Evolutionary conservation across 352 stramenopile genomes (phyloP).

Genomic region (Pythium diclinum): DNA sequence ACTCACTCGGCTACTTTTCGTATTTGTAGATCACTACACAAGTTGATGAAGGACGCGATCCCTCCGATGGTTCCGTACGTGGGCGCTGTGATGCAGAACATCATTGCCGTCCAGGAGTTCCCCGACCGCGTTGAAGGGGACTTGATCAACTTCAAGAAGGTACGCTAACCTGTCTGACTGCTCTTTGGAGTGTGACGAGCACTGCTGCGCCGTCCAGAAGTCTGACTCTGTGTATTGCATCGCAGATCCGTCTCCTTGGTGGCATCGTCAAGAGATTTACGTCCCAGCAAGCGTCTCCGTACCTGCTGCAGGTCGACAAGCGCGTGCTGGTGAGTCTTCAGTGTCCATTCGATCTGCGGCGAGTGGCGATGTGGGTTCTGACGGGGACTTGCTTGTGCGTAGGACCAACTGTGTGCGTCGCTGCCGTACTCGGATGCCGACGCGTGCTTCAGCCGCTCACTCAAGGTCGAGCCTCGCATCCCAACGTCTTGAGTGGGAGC

Average conservation of each 20-base stretch:
- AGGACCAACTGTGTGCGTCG: constrained; percentile 79
- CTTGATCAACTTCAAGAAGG: constrained; percentile 88
- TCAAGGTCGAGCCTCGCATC: constrained; percentile 81
- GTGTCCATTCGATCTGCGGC: background rate
- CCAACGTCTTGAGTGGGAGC: constrained; percentile 32
- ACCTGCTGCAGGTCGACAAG: constrained; percentile 76
- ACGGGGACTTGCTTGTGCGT: background rate
- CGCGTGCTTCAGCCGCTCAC: constrained; percentile 72
- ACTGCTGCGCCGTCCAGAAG: background rate
- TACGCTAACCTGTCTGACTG: constrained; percentile 10
- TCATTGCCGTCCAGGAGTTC: constrained; percentile 81
- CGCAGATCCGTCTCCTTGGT: constrained; percentile 65
- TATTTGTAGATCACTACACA: constrained; percentile 53
- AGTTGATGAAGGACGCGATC: constrained; percentile 66
- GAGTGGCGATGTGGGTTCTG: background rate
- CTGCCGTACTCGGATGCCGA: constrained; percentile 62
- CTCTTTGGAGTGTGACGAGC: background rate
- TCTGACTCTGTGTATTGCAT: background rate
- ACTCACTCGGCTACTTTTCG: constrained; percentile 2
- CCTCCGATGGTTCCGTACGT: constrained; percentile 82
- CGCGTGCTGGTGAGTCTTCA: constrained; percentile 62
- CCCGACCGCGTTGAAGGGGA: constrained; percentile 72
- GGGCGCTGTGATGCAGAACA: constrained; percentile 83
- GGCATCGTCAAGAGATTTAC: constrained; percentile 54
- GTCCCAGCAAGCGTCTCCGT: constrained; percentile 71